These are phyloP conservation scores for Malus hybrid DNA, from an alignment of 331 rosid genomes.

Conservation along the genomic window DNA sequence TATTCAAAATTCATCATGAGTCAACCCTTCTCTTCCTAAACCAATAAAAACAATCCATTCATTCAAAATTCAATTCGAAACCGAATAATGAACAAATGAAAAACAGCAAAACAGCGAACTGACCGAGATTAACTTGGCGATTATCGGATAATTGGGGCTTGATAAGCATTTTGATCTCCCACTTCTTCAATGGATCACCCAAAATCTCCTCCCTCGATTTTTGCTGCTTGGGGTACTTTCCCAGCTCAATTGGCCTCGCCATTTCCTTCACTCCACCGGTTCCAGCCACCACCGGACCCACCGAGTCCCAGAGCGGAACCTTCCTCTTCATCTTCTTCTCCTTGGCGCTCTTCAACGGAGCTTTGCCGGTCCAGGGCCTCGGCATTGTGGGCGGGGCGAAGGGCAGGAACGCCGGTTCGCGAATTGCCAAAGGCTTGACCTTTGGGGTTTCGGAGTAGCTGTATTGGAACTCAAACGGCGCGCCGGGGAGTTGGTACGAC, in stretches of 20 bases:
- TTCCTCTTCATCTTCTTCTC: conserved; percentile 45
- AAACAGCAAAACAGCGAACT: not conserved
- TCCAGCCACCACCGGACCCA: conserved; percentile 40
- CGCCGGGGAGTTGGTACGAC: conserved; percentile 82
- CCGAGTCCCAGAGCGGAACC: conserved; percentile 61
- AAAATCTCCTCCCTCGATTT: conserved; percentile 69
- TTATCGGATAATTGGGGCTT: conserved; percentile 47
- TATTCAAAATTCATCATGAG: conserved; percentile 24
- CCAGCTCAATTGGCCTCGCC: conserved; percentile 57
- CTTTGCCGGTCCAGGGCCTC: conserved; percentile 96
- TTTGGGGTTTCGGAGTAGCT: conserved; percentile 94
- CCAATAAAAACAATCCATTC: conserved; percentile 9
- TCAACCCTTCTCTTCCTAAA: conserved; percentile 91
- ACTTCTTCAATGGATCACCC: conserved; percentile 73
- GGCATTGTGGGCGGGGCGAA: conserved; percentile 89
- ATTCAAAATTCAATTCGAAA: not conserved
- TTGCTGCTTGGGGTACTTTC: conserved; percentile 40
- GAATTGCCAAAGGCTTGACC: conserved; percentile 76
- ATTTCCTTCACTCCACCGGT: conserved; percentile 61
- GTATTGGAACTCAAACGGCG: conserved; percentile 88
- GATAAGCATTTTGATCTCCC: conserved; percentile 75
- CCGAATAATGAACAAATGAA: not conserved
- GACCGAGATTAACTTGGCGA: conserved; percentile 94
- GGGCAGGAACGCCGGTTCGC: conserved; percentile 90
- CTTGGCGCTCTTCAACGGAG: conserved; percentile 80